Evolutionary conservation across 768 basidiomycete genomes (phyloP), one percentile per base, ranked within the genome.

Genomic region (Gymnopilus dilepis): DNA sequence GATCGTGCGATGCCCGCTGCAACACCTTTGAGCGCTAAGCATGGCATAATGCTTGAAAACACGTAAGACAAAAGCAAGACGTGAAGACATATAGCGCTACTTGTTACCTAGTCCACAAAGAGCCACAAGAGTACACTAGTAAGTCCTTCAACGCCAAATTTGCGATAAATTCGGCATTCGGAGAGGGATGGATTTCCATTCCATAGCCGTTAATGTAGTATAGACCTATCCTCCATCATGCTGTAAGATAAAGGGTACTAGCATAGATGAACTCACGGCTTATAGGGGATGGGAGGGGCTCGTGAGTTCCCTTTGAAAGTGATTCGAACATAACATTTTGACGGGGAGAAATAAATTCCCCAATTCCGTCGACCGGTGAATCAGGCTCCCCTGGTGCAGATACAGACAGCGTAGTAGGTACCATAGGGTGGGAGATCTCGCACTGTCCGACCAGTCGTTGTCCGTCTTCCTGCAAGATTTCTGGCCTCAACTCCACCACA

Each of bases 181-280:
- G 94, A 41, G 85, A 80, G 17, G 95, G 95, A 69, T 92, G 88
- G n/a, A 97, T 90, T 76, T 97, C 94, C 75, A 89, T 90, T 9
- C 94, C 94, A 67, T 95, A 96, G 6, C 87, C 85, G 72, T 96
- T 96, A 75, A 96, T 94, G 73, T 97, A 95, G 72, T 87, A 91
- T 28, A 97, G 72, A 61, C 88, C 90, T 92, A 50, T 12, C 55
- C 55, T 43, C 50, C 50, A 50, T 61, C n/a, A 61, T 41, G 17
- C n/a, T 50, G 51, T 19, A 55, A 15, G 34, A 11, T 31, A 7
- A 34, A 40, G n/a, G n/a, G n/a, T n/a, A 40, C 21, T 47, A 21
- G 38, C 24, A 56, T 47, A 19, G 22, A 22, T 22, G 11, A 37
- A 80, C 86, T 66, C 68, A 92, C 92, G 82, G 37, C 75, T 76